A percentile compares a stretch with the other conserved stretches of the same genome.
phyloP scores from a whole-genome alignment of 495 filamentous ascomycete genomes.

The Penicillium goetzii region DNA sequence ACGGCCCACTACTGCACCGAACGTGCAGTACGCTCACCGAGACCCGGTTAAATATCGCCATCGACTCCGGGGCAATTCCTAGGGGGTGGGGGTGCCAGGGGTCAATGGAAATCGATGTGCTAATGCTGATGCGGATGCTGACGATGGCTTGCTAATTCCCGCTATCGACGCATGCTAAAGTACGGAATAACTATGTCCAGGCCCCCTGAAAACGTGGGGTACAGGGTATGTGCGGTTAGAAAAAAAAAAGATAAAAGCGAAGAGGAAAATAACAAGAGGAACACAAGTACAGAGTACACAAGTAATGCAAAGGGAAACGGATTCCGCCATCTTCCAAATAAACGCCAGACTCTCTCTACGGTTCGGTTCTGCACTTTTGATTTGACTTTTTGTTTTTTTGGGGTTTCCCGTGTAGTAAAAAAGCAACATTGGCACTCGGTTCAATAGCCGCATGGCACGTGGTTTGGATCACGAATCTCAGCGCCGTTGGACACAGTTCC shows the following conservation, averaged over 20 bases:
- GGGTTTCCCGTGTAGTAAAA: background rate
- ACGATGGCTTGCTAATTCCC: conserved; percentile 8
- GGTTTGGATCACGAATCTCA: conserved; percentile 23
- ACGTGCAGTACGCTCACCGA: conserved; percentile 34
- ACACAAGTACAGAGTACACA: background rate
- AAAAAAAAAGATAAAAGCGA: background rate
- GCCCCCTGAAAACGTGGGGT: background rate
- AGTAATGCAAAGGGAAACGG: background rate
- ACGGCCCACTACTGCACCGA: conserved; percentile 34
- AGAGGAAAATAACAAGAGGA: background rate
- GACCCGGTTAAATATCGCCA: conserved; percentile 33
- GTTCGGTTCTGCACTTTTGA: conserved; percentile 12
- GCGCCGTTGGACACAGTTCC: conserved; percentile 76
- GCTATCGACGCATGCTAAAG: conserved; percentile 15
- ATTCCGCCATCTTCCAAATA: background rate
- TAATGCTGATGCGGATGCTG: background rate
- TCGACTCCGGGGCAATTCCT: background rate
- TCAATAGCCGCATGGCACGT: conserved; percentile 17
- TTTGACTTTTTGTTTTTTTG: background rate
- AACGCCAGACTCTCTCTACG: conserved; percentile 9
- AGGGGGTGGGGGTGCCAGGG: background rate
- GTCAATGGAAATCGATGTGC: background rate
- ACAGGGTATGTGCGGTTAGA: background rate
- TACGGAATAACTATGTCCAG: background rate
- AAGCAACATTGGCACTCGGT: background rate